Conservation (phyloP, 2,329 filamentous ascomycete genomes). For the Chalaropsis thielavioides region DNA sequence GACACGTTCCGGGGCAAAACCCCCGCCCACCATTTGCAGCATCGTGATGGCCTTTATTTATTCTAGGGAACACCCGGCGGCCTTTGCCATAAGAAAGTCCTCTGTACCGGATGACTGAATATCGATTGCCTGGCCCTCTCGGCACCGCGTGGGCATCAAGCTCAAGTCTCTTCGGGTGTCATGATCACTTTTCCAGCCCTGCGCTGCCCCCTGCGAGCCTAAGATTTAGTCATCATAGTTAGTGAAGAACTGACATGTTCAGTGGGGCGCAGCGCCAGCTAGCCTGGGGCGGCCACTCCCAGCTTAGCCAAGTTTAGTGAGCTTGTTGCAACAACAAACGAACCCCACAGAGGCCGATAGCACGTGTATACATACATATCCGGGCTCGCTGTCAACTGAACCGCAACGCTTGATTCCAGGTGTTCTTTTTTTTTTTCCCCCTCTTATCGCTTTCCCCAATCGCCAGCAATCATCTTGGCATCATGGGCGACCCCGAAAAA, state of each 20-base stretch:
- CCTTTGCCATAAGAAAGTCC: no score
- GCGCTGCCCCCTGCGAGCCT: background rate
- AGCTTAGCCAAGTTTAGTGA: background rate
- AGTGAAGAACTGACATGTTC: background rate
- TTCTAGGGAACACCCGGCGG: no score
- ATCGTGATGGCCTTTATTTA: background rate
- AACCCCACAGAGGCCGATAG: background rate
- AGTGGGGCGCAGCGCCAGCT: constrained; percentile 3
- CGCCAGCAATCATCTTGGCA: background rate
- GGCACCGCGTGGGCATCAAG: background rate
- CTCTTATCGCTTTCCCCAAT: background rate
- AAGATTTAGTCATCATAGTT: constrained; percentile 3
- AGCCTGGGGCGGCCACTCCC: background rate
- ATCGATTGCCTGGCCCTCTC: background rate
- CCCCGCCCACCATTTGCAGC: no score
- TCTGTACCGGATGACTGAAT: no score
- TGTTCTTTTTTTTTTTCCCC: background rate
- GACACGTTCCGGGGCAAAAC: background rate
- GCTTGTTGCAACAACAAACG: background rate
- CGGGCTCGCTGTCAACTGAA: background rate
- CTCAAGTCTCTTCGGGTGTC: background rate
- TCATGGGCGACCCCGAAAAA: constrained; percentile 16
- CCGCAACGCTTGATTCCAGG: background rate
- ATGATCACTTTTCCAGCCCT: background rate
- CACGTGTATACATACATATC: background rate